Evolutionary conservation across 345 rosid species (phyloP), one percentile per base, ranked within the genome.

Genomic region (Cardiospermum halicacabum): DNA sequence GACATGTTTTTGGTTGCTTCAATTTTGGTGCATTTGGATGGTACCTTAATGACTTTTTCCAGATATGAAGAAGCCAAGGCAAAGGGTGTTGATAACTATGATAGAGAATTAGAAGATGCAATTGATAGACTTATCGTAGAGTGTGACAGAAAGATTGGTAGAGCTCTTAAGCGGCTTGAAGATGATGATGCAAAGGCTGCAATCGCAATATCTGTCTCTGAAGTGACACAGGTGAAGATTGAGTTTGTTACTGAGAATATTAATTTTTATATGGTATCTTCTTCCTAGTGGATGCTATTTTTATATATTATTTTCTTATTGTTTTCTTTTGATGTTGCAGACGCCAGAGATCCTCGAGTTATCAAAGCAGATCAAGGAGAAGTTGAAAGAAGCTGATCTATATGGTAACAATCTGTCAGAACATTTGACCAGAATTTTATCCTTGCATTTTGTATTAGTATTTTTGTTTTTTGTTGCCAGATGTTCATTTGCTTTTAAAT

Each of bases 111-210:
- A 82, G 99, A 95, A 80, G 97, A 91, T 60, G 92, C 91, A 11
- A 95, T 95, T 37, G 99, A 91, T 60, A 87, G 96, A 66, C 89
- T 95, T 49, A 95, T 95, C 50, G 88, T 95, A 25, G 99, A 95
- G 78, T 95, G 99, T 56, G 99, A 95, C 73, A 82, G 94, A 74
- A 95, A 95, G 80, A 94, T 94, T 62, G 83, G 84, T 66, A 84
- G 99, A 75, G 99, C 99, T 40, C 89, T 94, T 66, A 91, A 87
- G 79, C 96, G 99, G 69, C 96, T 94, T 56, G 97, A 94, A 75
- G 97, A 89, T 71, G 99, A 94, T n/a, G 99, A 94, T 70, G 97
- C 99, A 11, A 94, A 94, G 85, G 97, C 99, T 69, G 99, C 99
- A 21, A 87, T 94, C 75, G 99, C 99, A 11, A 94, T 94, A 70